Evolutionary conservation across 2,329 filamentous ascomycete species (phyloP).

Genomic region (Epichloe gansuensis): DNA sequence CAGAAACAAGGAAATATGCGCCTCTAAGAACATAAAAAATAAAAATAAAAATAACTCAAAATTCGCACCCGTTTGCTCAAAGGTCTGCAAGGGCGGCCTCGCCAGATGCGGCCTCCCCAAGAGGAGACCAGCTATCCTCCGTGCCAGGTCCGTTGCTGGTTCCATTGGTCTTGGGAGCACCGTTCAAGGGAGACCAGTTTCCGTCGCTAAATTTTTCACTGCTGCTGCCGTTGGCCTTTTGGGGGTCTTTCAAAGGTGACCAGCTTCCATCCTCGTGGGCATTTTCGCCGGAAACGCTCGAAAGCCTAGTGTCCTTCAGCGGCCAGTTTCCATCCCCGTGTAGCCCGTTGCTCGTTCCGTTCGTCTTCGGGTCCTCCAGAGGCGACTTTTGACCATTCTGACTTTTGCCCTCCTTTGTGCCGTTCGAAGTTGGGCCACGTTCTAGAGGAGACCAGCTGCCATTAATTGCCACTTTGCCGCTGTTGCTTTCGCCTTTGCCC

Average conservation of each 20-base stretch:
- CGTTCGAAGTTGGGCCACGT: background rate
- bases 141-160: background rate
- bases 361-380: no score
- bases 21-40: background rate
- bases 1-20: no score
- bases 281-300: no score
- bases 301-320: no score
- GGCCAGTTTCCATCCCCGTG: no score
- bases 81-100: background rate
- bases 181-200: background rate
- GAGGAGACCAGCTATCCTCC: background rate
- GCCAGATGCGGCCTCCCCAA: background rate
- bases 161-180: background rate
- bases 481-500: no score
- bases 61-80: background rate
- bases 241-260: no score
- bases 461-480: background rate
- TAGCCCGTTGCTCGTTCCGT: no score
- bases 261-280: no score
- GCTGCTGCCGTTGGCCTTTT: no score
- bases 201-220: background rate
- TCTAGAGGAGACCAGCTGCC: background rate
- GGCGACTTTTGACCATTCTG: background rate
- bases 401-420: background rate
- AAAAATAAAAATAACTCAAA: background rate